Evolutionary conservation across 306 rosid genomes (phyloP).

Genomic region (Delonix regia): DNA sequence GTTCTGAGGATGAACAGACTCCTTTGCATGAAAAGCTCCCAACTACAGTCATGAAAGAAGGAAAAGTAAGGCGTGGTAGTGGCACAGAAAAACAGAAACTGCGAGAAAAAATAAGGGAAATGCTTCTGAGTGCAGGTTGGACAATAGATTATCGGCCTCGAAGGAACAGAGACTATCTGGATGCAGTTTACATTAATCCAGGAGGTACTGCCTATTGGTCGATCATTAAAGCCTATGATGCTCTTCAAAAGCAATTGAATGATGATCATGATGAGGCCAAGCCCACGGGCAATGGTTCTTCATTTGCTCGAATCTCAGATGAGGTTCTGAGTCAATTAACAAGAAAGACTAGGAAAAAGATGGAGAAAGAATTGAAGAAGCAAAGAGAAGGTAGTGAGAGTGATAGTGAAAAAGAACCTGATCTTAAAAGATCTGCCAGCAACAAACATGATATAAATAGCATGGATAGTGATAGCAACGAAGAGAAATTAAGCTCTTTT

Average conservation of each 20-base stretch:
- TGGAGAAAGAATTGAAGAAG: conserved; percentile 78
- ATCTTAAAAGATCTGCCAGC: conserved; percentile 43
- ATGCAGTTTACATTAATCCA: conserved; percentile 88
- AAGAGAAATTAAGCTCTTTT: conserved; percentile 79
- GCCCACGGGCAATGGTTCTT: conserved; percentile 52
- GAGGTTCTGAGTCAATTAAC: conserved; percentile 81
- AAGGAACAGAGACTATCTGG: conserved; percentile 88
- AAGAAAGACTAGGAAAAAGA: conserved; percentile 85
- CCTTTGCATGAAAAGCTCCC: conserved; percentile 59
- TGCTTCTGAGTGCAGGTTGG: conserved; percentile 83
- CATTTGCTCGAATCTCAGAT: conserved; percentile 64
- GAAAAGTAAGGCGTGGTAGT: conserved; percentile 73
- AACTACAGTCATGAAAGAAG: conserved; percentile 51
- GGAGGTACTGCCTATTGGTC: conserved; percentile 94
- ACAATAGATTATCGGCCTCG: conserved; percentile 89
- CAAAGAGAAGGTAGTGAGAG: conserved; percentile 54
- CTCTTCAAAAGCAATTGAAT: conserved; percentile 77
- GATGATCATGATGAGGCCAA: conserved; percentile 59
- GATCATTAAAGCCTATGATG: conserved; percentile 88
- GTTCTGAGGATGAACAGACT: conserved; percentile 53
- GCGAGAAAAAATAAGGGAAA: conserved; percentile 74
- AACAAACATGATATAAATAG: conserved; percentile 53
- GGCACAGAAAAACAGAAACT: conserved; percentile 92
- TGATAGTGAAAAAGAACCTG: conserved; percentile 51
- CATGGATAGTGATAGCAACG: conserved; percentile 67